A percentile compares a stretch with the other conserved stretches of the same genome.
Conservation (phyloP, 768 basidiomycete genomes). For the Neoboletus brunneissimus region DNA sequence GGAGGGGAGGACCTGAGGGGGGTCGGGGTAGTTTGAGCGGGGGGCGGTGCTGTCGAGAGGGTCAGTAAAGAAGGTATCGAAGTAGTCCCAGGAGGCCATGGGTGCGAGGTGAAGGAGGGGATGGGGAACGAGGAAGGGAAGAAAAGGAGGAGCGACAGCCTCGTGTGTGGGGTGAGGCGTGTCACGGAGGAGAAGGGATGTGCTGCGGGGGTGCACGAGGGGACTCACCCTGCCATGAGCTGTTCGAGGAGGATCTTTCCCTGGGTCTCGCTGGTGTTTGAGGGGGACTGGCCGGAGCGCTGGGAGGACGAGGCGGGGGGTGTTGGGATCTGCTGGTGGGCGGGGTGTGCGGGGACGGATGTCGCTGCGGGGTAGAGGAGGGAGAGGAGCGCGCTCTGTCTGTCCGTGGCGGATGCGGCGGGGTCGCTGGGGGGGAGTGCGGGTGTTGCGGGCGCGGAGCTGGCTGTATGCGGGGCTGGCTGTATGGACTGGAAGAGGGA, state of each 20-base stretch:
- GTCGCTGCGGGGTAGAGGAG: conserved; percentile 55
- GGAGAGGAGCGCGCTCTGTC: conserved; percentile 74
- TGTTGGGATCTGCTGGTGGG: conserved; percentile 62
- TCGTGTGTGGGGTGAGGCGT: conserved; percentile 30
- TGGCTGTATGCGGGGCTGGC: conserved; percentile 25
- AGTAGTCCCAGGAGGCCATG: conserved; percentile 35
- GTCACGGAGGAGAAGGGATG: background rate
- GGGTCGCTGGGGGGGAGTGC: conserved; percentile 37
- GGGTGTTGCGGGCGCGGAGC: conserved; percentile 46
- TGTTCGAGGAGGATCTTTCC: conserved; percentile 77
- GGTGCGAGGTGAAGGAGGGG: conserved; percentile 16
- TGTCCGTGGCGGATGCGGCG: conserved; percentile 52
- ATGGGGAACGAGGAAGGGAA: conserved; percentile 6
- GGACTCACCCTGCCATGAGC: conserved; percentile 73
- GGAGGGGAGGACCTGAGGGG: conserved; percentile 37
- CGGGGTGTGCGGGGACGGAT: conserved; percentile 30
- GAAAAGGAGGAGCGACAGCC: conserved; percentile 23
- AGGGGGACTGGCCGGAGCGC: conserved; percentile 53
- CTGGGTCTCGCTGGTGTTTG: conserved; percentile 57
- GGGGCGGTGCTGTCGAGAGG: conserved; percentile 40
- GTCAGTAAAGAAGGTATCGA: conserved; percentile 33
- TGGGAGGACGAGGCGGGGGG: conserved; percentile 61
- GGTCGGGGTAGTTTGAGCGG: conserved; percentile 50
- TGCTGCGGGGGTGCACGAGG: background rate
- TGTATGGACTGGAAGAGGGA: background rate